Evolutionary conservation across 805 yeast genomes (phyloP), one percentile per base, ranked within the genome.

Genomic region (Saccharomyces eubayanus): DNA sequence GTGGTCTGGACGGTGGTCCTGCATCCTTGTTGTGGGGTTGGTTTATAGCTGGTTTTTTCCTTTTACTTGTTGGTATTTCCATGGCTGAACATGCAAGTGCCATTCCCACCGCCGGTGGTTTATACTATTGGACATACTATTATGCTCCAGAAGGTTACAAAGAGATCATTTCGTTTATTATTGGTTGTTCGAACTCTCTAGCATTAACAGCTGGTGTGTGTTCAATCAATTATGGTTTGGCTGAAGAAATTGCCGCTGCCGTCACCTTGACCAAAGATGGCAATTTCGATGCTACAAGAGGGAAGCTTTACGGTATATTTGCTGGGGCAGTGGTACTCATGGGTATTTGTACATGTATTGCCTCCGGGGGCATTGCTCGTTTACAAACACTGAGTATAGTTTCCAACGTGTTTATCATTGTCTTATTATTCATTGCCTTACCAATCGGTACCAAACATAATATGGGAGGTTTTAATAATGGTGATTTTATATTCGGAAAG

Each of bases 101-200:
- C 1, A 78, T 83, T 58, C 91, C 92, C 28, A 85, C 91, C 1
- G 79, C 86, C 21, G 91, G 91, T 52, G 91, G 91, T 8, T 70
- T 85, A 43, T 86, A 83, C 64, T 82, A 79, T 67, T 82, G 86
- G 83, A 80, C 87, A 1, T 81, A 75, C 66, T 77, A 82, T 63
- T 84, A 82, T 63, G 82, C 89, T 28, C 90, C 89, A 1, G 77
- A 73, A 49, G 59, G 62, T 3, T 59, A 74, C 31, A 75, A 79
- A 62, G 77, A 78, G 20, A 81, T 83, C 0, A 66, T 83, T 31
- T 79, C 85, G 46, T 85, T 78, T 61, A 63, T 85, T 46, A 81
- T 85, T 55, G 92, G 90, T 5, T 78, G 83, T 61, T 76, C 86
- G 5, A 84, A 85, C 66, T 74, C 89, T 0, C 66, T 86, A 59